Evolutionary conservation across 768 basidiomycete genomes (phyloP), one percentile per base, ranked within the genome.

Genomic region (Rhodotorula graminis): DNA sequence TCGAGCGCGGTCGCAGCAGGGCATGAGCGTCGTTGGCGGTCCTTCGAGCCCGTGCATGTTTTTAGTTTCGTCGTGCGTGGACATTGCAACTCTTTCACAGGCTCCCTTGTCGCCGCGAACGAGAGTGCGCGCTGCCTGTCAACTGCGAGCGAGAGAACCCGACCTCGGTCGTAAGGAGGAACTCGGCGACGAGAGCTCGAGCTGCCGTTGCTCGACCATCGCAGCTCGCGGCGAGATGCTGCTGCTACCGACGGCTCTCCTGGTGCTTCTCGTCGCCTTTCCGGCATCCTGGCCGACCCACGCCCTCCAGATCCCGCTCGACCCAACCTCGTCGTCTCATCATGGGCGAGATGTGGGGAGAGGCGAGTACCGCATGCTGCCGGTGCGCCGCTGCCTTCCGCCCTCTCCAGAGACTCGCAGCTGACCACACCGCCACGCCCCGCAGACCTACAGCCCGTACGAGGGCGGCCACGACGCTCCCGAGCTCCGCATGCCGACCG

Each of bases 401-500:
- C 1, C 52, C 10, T 1, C n/a, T 27, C 10, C 14, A 10, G 25
- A 14, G 19, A 10, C 7, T 5, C 33, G 27, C 40, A 27, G 23
- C 27, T 25, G 7, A 59, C 59, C 9, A 27, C 18, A 5, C 2
- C 5, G 3, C 18, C 12, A 12, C 40, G 6, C 33, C 11, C 12
- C 11, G 29, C 67, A 69, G 68, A 56, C 10, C 47, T 59, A 57
- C 56, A 57, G 9, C 21, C 68, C 68, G 55, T 69, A 63, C 31
- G 0, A 9, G 2, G 62, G 55, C 11, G 61, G 68, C 25, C 25
- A 0, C 10, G 0, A 33, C 5, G 72, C 72, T 2, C 31, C 73
- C 9, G 73, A 74, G 31, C 66, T 74, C 14, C 50, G 66, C 10
- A 61, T 61, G 50, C 73, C 73, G 2, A 31, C 49, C 18, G 73